Base-by-base conservation (phyloP, 305 asterid genomes). In the Fraxinus floribunda region DNA sequence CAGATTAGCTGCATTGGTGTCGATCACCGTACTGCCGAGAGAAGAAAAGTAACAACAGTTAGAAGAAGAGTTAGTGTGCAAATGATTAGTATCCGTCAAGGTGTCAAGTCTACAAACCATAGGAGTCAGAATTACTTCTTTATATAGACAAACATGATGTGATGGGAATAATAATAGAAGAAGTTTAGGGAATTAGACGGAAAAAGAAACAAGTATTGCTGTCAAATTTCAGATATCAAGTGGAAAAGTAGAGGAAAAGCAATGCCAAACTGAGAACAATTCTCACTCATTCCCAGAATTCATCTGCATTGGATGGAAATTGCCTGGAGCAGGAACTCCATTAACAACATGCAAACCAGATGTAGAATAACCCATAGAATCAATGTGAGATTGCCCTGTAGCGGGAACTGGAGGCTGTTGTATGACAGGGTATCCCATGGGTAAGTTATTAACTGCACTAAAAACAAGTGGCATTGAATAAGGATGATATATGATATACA, bases 361-460 rank as follows among this genome's bases (percentile, higher is more conserved):
- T 52, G 91, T 82, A 13, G 93, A 88, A 82, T 90, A 92, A 73
- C 90, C 95, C 97, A 94, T 90, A 2, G 92, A 88, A 87, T 92
- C 95, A 18, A 93, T 77, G 82, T 94, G 97, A 87, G 95, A 95
- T 84, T 93, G 98, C 36, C 97, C 98, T 30, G 97, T 80, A 78
- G 91, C 92, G 4, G 93, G 86, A 82, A 92, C 79, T 10, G 90
- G 89, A 83, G 93, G 97, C 83, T 89, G 99, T 18, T 86, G 98
- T 80, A 94, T 84, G 85, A 94, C 90, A 70, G 99, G 99, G 88
- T 94, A 95, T 85, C 99, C 99, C 92, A 94, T 90, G n/a, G 99
- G 98, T 84, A 95, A 90, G 88, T 92, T 95, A 93, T 91, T 92
- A 90, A 89, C 99, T 95, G 98, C 97, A 91, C 94, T 85, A 93